Percentiles rank a stretch among this genome's conserved stretches.
Conservation (phyloP, 208 protist species). For the Leishmania tropica region DNA sequence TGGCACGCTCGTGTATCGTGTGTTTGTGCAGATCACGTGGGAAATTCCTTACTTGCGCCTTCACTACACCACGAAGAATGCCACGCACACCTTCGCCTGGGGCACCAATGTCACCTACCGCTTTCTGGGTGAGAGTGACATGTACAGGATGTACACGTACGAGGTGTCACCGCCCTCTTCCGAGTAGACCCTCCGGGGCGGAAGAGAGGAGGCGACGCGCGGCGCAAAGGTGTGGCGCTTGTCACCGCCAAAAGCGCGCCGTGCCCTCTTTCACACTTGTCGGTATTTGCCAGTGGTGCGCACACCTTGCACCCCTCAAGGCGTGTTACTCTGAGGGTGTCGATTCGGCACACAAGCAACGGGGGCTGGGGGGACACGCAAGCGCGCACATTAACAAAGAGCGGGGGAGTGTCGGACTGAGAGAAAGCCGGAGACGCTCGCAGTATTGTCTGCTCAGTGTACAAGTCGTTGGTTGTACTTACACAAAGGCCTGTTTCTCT, state of each 20-base stretch:
- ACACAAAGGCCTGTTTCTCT: background rate
- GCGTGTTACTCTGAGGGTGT: too few species aligned
- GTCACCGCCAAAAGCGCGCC: background rate
- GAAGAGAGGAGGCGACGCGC: background rate
- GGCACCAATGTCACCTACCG: constrained; percentile 43
- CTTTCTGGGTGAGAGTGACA: constrained; percentile 75
- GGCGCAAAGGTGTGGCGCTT: background rate
- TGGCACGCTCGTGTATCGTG: constrained; percentile 24
- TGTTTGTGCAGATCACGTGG: constrained; percentile 88
- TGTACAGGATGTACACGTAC: constrained; percentile 83
- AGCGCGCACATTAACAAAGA: background rate
- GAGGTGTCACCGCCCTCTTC: constrained; percentile 27
- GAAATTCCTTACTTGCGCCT: constrained; percentile 78
- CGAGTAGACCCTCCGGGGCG: background rate
- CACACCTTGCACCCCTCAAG: background rate
- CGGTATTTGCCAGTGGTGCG: background rate
- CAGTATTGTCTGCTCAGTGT: background rate
- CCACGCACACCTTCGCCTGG: constrained; percentile 58
- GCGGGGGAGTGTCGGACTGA: background rate
- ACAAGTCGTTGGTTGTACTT: background rate
- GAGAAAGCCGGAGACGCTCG: background rate
- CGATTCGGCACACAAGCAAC: background rate
- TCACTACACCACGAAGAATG: constrained; percentile 57
- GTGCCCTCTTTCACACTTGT: background rate
- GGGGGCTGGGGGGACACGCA: background rate